A percentile compares a stretch with the other conserved stretches of the same genome.
Evolutionary conservation across 164 flowering plant species (phyloP).

Genomic region (Magnolia kwangsiensis): DNA sequence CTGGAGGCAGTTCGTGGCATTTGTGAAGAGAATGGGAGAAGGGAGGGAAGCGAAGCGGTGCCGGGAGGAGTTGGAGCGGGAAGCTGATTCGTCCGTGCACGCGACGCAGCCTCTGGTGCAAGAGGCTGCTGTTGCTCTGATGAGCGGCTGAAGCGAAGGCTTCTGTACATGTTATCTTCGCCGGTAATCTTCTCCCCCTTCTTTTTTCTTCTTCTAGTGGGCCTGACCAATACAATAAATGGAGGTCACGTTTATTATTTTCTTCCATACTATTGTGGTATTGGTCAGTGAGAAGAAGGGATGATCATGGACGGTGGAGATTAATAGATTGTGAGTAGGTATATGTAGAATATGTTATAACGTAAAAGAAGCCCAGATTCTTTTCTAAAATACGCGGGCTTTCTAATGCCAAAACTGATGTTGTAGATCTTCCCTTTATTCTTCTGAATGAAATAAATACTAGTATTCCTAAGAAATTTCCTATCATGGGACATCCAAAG

Average conservation of each 20-base stretch:
- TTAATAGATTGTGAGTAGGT: background rate
- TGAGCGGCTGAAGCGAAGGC: conserved; percentile 21
- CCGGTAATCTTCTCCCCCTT: background rate
- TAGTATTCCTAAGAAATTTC: no score
- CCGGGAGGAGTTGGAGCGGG: conserved; percentile 76
- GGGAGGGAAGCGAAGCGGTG: conserved; percentile 48
- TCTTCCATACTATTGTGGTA: background rate
- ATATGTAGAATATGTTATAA: background rate
- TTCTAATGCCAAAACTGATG: no score
- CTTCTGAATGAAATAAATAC: no score
- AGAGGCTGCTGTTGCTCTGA: conserved; percentile 67
- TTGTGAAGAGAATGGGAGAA: conserved; percentile 82
- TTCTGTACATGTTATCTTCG: background rate
- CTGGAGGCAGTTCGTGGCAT: conserved; percentile 73
- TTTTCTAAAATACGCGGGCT: background rate
- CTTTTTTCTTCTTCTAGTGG: background rate
- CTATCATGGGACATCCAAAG: no score
- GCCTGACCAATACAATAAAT: background rate
- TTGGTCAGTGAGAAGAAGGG: background rate
- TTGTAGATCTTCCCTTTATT: no score
- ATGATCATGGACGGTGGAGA: background rate
- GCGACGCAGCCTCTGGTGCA: conserved; percentile 68
- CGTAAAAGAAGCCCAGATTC: background rate
- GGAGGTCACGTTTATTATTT: background rate
- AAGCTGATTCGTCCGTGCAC: conserved; percentile 75